phyloP scores from a whole-genome alignment of 805 yeast species.

The Monosporozyma yasuniensis region DNA sequence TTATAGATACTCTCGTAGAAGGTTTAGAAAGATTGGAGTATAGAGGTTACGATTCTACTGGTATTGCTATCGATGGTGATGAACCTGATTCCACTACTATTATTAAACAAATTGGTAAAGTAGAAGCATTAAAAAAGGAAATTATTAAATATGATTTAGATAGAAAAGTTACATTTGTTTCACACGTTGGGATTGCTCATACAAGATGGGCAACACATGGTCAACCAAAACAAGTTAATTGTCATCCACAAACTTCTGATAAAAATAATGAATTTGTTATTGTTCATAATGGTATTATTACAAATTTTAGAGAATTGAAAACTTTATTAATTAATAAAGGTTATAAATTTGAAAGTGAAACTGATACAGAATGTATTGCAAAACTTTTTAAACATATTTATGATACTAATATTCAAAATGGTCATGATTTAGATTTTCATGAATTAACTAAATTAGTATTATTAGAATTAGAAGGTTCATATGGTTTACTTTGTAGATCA shows the following conservation, averaged over 20 bases:
- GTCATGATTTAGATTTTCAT: slow-evolving; percentile 75
- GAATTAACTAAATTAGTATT: slow-evolving; percentile 88
- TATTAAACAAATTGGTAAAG: slow-evolving; percentile 87
- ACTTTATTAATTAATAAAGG: slow-evolving; percentile 77
- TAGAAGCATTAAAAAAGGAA: slow-evolving; percentile 63
- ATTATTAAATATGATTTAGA: slow-evolving; percentile 45
- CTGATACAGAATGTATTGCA: slow-evolving; percentile 98
- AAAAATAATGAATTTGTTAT: slow-evolving; percentile 72
- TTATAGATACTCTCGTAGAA: slow-evolving; percentile 78
- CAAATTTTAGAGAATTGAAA: slow-evolving; percentile 87
- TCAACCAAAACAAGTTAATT: slow-evolving; percentile 72
- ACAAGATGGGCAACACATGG: slow-evolving; percentile 99
- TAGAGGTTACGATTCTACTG: slow-evolving; percentile 97
- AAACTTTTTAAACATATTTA: slow-evolving; percentile 86
- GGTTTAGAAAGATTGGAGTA: slow-evolving; percentile 86
- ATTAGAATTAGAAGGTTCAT: slow-evolving; percentile 92
- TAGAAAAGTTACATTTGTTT: slow-evolving; percentile 55
- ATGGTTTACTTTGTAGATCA: slow-evolving; percentile 89
- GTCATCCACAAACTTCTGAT: slow-evolving; percentile 96
- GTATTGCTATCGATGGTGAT: slow-evolving; percentile 92
- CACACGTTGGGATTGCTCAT: slow-evolving; percentile 95
- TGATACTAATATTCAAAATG: slow-evolving; percentile 64
- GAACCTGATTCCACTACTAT: slow-evolving; percentile 59
- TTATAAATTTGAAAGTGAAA: slow-evolving; percentile 74
- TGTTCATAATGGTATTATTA: slow-evolving; percentile 97